phyloP scores from a whole-genome alignment of 495 filamentous ascomycete genomes.

The Aspergillus sclerotioniger region DNA sequence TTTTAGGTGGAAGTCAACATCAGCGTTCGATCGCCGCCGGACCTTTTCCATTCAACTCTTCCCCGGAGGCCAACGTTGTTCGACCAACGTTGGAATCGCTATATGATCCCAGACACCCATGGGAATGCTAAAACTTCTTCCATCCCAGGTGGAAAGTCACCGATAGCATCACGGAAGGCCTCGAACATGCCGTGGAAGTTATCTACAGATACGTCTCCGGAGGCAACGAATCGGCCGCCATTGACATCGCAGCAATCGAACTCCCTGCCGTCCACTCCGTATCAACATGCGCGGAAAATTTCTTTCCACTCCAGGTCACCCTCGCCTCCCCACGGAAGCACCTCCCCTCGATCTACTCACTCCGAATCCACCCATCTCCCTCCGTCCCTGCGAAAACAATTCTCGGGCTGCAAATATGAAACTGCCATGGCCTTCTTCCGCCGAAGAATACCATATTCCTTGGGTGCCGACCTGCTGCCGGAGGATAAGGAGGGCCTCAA shows the following conservation, averaged over 20 bases:
- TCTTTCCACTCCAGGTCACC: conserved; percentile 83
- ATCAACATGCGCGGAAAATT: conserved; percentile 80
- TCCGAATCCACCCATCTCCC: conserved; percentile 79
- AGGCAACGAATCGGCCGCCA: conserved; percentile 39
- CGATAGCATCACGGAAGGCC: conserved; percentile 42
- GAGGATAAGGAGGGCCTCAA: conserved; percentile 64
- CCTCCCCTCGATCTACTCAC: conserved; percentile 85
- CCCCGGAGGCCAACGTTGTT: conserved; percentile 27
- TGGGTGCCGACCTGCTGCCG: conserved; percentile 73
- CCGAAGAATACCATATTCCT: conserved; percentile 84
- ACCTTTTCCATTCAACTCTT: conserved; percentile 3
- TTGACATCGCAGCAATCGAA: conserved; percentile 70
- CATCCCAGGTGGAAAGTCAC: conserved; percentile 41
- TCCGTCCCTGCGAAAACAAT: conserved; percentile 59
- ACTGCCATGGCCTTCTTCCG: conserved; percentile 68
- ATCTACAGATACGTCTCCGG: conserved; percentile 35
- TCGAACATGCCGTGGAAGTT: conserved; percentile 44
- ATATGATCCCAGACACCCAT: conserved; percentile 47
- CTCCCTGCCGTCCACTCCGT: conserved; percentile 92
- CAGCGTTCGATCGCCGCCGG: neutral
- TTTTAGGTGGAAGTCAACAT: conserved; percentile 11
- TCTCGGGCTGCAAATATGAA: conserved; percentile 77
- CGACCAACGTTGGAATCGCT: conserved; percentile 35
- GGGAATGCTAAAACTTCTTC: conserved; percentile 42
- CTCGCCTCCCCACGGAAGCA: conserved; percentile 74